Base-by-base conservation (phyloP, 306 rosid genomes). In the Bauhinia variegata region DNA sequence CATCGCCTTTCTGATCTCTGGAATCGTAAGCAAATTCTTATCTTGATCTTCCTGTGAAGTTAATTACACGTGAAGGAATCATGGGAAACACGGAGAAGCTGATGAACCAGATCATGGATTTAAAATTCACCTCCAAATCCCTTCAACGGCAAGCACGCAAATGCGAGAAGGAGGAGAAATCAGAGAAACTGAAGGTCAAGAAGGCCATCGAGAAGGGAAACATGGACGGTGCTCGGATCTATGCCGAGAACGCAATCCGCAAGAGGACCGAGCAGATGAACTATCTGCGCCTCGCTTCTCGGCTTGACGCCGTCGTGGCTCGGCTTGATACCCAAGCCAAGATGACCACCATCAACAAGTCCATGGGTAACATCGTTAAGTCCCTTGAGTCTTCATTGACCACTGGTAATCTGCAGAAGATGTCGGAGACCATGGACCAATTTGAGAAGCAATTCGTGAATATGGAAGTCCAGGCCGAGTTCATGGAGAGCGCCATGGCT, bases 391-490 rank as follows among this genome's bases (percentile, higher is more conserved):
- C 95, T 0, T 43, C 95, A 0, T 74, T 92, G 11, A 76, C 85
- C 4, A 89, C 96, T 0, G 98, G 96, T 0, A 92, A 89, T 60
- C 81, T 92, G 4, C 96, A 92, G 89, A 92, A 89, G 92, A 92
- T 89, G 96, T 89, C 96, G 10, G 96, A 92, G 86, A 92, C 95
- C 0, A 92, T 92, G 98, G 98, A 92, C 54, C 80, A 72, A 43
- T 92, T 92, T 53, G 98, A 92, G 92, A 92, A 87, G 84, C 96
- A 92, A 79, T 92, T 92, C 37, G 96, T 92, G 13, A 89, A 92
- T 58, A 92, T 92, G 98, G 98, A 92, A 85, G 98, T 92, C 19
- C 98, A 92, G 73, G 98, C 98, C 0, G 98, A 87, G 84, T 92
- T 92, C 70, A 87, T 92, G 98, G 96, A 92, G 80, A 87, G 83